These are phyloP conservation scores for Alternaria conjuncta DNA, from an alignment of 2,329 filamentous ascomycete genomes.

Conservation along the genomic window DNA sequence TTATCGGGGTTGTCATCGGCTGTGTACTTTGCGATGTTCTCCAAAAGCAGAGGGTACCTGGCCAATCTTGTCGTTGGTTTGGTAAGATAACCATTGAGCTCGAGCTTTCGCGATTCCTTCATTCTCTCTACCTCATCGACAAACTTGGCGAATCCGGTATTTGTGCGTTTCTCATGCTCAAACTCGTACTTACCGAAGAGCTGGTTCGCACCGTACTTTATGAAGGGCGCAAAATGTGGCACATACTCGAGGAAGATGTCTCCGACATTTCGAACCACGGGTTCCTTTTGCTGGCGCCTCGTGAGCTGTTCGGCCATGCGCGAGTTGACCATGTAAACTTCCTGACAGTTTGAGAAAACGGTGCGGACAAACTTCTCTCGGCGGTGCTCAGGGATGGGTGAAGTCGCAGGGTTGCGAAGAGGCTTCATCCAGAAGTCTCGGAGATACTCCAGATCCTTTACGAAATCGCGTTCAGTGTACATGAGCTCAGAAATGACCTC, in stretches of 20 bases:
- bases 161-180: slow-evolving; percentile 90
- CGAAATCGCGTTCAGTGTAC: slow-evolving; percentile 98
- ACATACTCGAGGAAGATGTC: slow-evolving; percentile 95
- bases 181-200: slow-evolving; percentile 98
- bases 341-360: slow-evolving; percentile 95
- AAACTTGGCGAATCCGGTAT: slow-evolving; percentile 84
- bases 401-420: slow-evolving; percentile 70
- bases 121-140: slow-evolving; percentile 95
- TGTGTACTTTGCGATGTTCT: slow-evolving; percentile 91
- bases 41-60: slow-evolving; percentile 88
- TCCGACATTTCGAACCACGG: slow-evolving; percentile 86
- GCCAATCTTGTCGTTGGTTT: slow-evolving; percentile 96
- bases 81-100: slow-evolving; percentile 95
- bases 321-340: slow-evolving; percentile 91
- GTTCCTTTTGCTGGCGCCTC: slow-evolving; percentile 85
- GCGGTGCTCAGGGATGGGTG: slow-evolving; percentile 86
- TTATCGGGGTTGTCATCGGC: slow-evolving; percentile 88
- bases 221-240: slow-evolving; percentile 93
- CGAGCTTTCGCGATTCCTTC: slow-evolving; percentile 95
- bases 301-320: slow-evolving; percentile 88
- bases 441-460: slow-evolving; percentile 97
- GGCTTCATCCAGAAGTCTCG: slow-evolving; percentile 99
- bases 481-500: slow-evolving; percentile 98
- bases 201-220: slow-evolving; percentile 94
- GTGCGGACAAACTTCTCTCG: slow-evolving; percentile 90